Conservation (phyloP, 495 filamentous ascomycete species). For the Hypoxylon perforatum region DNA sequence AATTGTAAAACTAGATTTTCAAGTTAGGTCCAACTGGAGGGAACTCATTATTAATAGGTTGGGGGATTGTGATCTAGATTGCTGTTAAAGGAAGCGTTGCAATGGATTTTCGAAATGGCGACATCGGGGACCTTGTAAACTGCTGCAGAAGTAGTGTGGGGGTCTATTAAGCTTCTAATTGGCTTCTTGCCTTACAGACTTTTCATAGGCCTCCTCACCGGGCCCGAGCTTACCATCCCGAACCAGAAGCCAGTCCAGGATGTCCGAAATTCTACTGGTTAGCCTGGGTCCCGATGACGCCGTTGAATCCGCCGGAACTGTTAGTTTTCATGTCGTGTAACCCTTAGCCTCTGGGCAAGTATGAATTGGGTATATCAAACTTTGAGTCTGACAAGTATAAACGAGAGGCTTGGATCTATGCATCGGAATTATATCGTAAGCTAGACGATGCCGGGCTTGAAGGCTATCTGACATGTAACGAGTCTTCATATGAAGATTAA, state of each 20-base stretch:
- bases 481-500: background rate
- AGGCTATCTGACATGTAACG: no score
- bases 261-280: background rate
- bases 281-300: background rate
- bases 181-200: conserved; percentile 15
- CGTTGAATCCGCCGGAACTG: background rate
- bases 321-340: background rate
- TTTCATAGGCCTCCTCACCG: conserved; percentile 12
- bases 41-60: conserved; percentile 32
- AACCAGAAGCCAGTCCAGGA: background rate
- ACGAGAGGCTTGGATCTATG: background rate
- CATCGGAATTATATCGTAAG: background rate
- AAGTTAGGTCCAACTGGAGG: conserved; percentile 9
- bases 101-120: conserved; percentile 32
- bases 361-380: no score
- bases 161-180: conserved; percentile 43
- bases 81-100: conserved; percentile 26
- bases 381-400: background rate
- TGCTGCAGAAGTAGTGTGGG: conserved; percentile 25
- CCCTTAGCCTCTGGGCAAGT: background rate
- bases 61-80: conserved; percentile 23
- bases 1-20: background rate
- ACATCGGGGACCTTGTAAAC: conserved; percentile 20
- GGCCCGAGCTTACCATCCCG: background rate
- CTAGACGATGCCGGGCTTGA: no score